Base-by-base conservation (phyloP, 2,329 filamentous ascomycete genomes). In the Escovopsis sp. region DNA sequence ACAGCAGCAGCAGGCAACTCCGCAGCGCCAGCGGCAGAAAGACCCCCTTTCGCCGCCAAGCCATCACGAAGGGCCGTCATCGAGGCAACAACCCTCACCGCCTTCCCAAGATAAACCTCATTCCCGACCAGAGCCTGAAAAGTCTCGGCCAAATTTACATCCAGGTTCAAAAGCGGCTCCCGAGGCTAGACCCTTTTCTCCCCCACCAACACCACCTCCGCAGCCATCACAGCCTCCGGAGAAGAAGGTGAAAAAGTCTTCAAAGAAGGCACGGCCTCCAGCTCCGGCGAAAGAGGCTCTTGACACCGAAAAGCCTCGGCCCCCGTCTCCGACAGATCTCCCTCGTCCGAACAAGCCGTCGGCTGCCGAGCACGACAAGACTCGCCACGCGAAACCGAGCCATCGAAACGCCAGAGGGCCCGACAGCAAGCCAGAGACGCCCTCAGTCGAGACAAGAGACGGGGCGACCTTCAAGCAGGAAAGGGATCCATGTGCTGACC, bases 171-270 rank as follows among this genome's bases (percentile, higher is more conserved):
- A 34, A 30, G 40, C 34, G 38, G 38, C 39, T 36, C 36, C 43
- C 11, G 41, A 38, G 18, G 40, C 34, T 33, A 45, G 30, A 15
- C 45, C 47, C 11, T 32, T 32, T 32, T 32, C 28, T 32, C 49
- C 60, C 12, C 50, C 51, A 43, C 42, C 51, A 33, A 46, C 49
- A 23, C 45, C 46, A 26, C 38, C 39, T 12, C 39, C 49, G 26
- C 43, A 40, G 12, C 49, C 56, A 15, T 38, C 9, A 43, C 36
- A 15, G 11, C 38, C 23, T 32, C 36, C 11, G 15, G 36, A 26
- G 39, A 44, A 28, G 44, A 37, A 37, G 35, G 35, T 37, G 35
- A 37, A 37, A 37, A 37, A 37, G 18, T 19, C 35, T 19, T 11
- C 23, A 4, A 37, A 44, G 33, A 42, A 41, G 33, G 15, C 15